Conservation (phyloP, 1,284 basidiomycete species). For the Gomphus bonarii region DNA sequence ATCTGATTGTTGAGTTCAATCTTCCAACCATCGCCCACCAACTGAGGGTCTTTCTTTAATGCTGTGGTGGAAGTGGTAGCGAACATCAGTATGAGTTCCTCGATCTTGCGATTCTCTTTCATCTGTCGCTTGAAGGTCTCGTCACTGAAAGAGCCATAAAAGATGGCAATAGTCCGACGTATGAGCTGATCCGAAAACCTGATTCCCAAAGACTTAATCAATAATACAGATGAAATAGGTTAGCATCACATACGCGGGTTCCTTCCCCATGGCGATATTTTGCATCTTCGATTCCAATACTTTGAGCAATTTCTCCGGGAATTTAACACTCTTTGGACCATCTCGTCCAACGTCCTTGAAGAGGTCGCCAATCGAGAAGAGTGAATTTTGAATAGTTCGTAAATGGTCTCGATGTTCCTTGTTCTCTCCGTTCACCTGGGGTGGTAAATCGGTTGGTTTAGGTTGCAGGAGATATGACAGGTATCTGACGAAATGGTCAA, state of each 20-base stretch:
- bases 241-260: slow-evolving; percentile 55
- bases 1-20: slow-evolving; percentile 87
- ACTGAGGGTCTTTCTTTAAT: slow-evolving; percentile 71
- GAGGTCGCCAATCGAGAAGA: slow-evolving; percentile 72
- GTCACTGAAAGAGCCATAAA: slow-evolving; percentile 83
- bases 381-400: slow-evolving; percentile 52
- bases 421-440: slow-evolving; percentile 28
- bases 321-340: slow-evolving; percentile 76
- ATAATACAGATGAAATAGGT: neutral
- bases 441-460: slow-evolving; percentile 36
- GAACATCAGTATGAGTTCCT: slow-evolving; percentile 94
- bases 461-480: slow-evolving; percentile 60
- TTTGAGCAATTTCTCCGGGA: slow-evolving; percentile 87
- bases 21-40: slow-evolving; percentile 85
- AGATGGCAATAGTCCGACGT: slow-evolving; percentile 80
- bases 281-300: slow-evolving; percentile 80
- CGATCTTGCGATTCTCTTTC: slow-evolving; percentile 94
- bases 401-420: slow-evolving; percentile 49
- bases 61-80: slow-evolving; percentile 82
- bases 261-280: slow-evolving; percentile 86
- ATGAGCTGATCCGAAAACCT: slow-evolving; percentile 85
- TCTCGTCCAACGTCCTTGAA: slow-evolving; percentile 62
- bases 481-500: slow-evolving; percentile 32
- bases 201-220: neutral
- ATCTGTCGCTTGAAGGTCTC: slow-evolving; percentile 79